Evolutionary conservation across 2,329 filamentous ascomycete species (phyloP).

Genomic region (Biscogniauxia sp.): DNA sequence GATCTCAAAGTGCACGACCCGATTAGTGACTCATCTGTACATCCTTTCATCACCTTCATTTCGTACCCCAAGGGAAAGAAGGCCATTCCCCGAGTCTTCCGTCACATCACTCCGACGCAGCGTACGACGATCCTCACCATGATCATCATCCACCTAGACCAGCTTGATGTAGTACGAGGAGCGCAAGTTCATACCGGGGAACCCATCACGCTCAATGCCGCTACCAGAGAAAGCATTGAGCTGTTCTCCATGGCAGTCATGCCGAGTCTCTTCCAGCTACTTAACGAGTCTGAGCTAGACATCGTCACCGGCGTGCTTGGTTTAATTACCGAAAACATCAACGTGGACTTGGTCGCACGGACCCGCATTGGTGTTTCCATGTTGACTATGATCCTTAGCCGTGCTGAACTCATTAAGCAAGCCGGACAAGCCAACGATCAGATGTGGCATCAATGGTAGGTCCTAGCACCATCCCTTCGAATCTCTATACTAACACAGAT

Average conservation of each 20-base stretch:
- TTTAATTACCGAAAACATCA: conserved; percentile 76
- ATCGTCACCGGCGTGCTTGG: conserved; percentile 90
- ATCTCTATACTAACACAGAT: conserved; percentile 32
- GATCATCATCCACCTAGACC: conserved; percentile 90
- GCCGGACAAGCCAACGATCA: conserved; percentile 66
- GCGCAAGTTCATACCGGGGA: conserved; percentile 74
- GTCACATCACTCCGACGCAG: conserved; percentile 87
- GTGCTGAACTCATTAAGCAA: conserved; percentile 90
- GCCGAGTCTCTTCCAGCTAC: conserved; percentile 83
- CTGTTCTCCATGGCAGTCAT: conserved; percentile 86
- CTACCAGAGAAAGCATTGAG: conserved; percentile 87
- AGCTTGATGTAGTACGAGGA: conserved; percentile 82
- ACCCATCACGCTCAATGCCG: conserved; percentile 63
- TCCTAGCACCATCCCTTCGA: conserved; percentile 8
- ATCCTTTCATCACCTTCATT: conserved; percentile 95
- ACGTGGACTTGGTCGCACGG: conserved; percentile 78
- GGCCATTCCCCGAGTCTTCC: conserved; percentile 90
- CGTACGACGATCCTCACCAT: conserved; percentile 94
- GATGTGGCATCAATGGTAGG: conserved; percentile 78
- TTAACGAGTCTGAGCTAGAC: conserved; percentile 85
- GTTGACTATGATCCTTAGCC: conserved; percentile 89
- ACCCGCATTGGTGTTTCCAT: conserved; percentile 87
- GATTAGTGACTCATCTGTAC: conserved; percentile 71
- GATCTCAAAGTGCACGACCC: conserved; percentile 91
- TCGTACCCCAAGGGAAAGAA: conserved; percentile 96